These are phyloP conservation scores for Pseudogymnoascus sp. DNA, from an alignment of 2,329 filamentous ascomycete genomes.

Conservation along the genomic window DNA sequence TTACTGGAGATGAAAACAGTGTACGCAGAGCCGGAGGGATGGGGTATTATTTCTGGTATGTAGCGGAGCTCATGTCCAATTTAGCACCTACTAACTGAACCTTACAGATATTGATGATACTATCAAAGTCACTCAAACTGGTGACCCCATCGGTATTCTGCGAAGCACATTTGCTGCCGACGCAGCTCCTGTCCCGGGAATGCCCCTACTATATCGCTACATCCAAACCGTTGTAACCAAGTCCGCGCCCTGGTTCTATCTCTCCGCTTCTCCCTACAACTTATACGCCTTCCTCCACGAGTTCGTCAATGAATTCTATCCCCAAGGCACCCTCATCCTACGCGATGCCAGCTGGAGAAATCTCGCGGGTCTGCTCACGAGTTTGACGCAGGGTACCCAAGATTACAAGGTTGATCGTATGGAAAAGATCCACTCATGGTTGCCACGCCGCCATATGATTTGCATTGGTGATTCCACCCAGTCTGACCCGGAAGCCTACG, in stretches of 20 bases:
- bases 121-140: constrained; percentile 83
- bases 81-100: neutral
- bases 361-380: constrained; percentile 67
- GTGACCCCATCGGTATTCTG: constrained; percentile 71
- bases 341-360: constrained; percentile 84
- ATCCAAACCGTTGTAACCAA: constrained; percentile 46
- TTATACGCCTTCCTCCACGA: constrained; percentile 76
- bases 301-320: constrained; percentile 66
- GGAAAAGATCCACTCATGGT: constrained; percentile 66
- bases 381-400: constrained; percentile 71
- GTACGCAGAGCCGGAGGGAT: constrained; percentile 69
- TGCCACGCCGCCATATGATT: constrained; percentile 71
- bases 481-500: constrained; percentile 84
- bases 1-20: constrained; percentile 58
- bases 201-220: constrained; percentile 74
- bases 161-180: constrained; percentile 74
- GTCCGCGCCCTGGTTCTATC: constrained; percentile 77
- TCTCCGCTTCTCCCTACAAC: constrained; percentile 90
- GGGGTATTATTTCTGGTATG: constrained; percentile 69
- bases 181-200: constrained; percentile 63
- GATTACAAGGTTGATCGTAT: constrained; percentile 81
- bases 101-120: constrained; percentile 79
- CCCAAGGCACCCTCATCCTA: constrained; percentile 71
- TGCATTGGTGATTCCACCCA: constrained; percentile 88
- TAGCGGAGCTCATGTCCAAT: neutral